A percentile compares a stretch with the other conserved stretches of the same genome.
phyloP scores from a whole-genome alignment of 73 alveolate species.

The Paramecium pentaurelia region DNA sequence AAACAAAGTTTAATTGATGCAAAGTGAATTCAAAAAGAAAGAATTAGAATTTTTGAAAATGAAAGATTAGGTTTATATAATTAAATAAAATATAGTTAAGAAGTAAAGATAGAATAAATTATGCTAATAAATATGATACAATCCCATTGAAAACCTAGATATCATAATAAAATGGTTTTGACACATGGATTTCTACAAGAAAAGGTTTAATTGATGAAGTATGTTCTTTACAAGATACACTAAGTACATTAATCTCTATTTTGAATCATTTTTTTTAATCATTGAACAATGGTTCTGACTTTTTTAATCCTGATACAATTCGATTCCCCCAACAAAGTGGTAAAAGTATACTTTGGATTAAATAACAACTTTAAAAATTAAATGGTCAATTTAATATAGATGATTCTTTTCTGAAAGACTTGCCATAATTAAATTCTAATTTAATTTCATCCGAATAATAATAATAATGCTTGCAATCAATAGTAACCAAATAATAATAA shows the following conservation, averaged over 20 bases:
- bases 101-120: not conserved
- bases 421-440: not conserved
- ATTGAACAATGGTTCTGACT: not conserved
- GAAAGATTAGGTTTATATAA: not conserved
- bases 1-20: not conserved
- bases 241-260: not conserved
- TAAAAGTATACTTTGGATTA: not conserved
- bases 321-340: not conserved
- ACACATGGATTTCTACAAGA: not conserved
- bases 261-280: not conserved
- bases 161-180: not conserved
- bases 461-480: not conserved
- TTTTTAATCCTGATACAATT: not conserved
- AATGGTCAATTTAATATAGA: not conserved
- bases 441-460: not conserved
- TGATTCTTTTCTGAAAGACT: not conserved
- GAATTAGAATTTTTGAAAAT: not conserved
- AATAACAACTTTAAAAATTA: not conserved
- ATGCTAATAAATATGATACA: not conserved
- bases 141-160: not conserved
- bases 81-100: not conserved
- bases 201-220: not conserved
- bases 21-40: not conserved
- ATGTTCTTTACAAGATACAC: not conserved
- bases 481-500: not conserved